These are phyloP conservation scores for Eustoma russellianum DNA, from an alignment of 257 asterid species.

Conservation along the genomic window DNA sequence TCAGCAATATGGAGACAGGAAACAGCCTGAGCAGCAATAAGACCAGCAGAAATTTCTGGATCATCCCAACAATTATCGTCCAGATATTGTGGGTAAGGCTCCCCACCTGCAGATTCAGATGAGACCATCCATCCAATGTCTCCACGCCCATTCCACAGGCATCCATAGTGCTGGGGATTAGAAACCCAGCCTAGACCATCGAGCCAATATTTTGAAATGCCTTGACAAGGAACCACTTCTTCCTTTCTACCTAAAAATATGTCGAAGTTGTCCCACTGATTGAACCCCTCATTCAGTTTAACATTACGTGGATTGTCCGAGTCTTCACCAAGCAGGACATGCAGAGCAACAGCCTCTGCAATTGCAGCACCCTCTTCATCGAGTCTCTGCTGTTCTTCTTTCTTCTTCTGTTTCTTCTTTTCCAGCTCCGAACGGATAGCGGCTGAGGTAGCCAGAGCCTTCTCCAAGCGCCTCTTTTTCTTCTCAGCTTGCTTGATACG, in stretches of 20 bases:
- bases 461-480: conserved; percentile 89
- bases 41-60: conserved; percentile 55
- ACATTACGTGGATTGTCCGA: conserved; percentile 58
- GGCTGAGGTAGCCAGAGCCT: conserved; percentile 97
- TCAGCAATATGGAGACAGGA: conserved; percentile 80
- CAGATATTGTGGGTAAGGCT: conserved; percentile 29
- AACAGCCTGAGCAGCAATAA: conserved; percentile 76
- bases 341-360: conserved; percentile 95
- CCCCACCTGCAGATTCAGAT: conserved; percentile 33
- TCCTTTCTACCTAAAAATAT: conserved; percentile 28
- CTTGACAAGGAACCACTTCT: conserved; percentile 35
- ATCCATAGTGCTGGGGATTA: conserved; percentile 31
- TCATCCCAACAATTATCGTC: conserved; percentile 34
- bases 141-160: conserved; percentile 29
- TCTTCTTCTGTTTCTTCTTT: conserved; percentile 86
- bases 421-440: conserved; percentile 89
- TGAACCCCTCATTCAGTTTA: conserved; percentile 49
- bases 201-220: conserved; percentile 28
- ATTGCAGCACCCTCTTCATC: conserved; percentile 98
- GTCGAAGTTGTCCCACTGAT: conserved; percentile 44
- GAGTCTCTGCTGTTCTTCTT: conserved; percentile 87
- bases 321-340: conserved; percentile 92
- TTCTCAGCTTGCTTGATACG: conserved; percentile 96
- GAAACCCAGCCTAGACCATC: conserved; percentile 35
- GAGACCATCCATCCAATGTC: conserved; percentile 33